Evolutionary conservation across 1,284 basidiomycete genomes (phyloP), one percentile per base, ranked within the genome.

Genomic region (Ustilago crameri): DNA sequence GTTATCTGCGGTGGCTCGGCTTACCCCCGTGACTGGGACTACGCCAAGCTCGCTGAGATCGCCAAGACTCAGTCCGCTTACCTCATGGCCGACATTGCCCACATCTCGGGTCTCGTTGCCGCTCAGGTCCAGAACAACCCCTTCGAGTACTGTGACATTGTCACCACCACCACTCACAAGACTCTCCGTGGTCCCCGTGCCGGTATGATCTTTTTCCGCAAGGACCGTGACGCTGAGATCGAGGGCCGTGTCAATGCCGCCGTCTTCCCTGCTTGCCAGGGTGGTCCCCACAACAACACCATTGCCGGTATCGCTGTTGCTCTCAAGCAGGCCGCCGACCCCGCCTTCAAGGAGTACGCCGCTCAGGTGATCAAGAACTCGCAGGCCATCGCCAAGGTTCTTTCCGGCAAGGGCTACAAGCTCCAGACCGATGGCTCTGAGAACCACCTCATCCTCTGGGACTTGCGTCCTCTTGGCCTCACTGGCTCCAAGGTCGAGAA

Each of bases 231-330:
- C 81, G 66, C 85, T 72, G 92, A 97, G 82, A 89, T 98, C 54
- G 95, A 98, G 88, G 91, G 91, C 53, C 91, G 93, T 58, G 90
- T 99, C 82, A 98, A 98, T 85, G 93, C 95, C 46, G 94, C 96
- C 69, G 96, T 99, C 77, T 99, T 99, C 91, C 96, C 96, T 59
- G 96, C 96, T 44, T 98, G 95, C 89, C 96, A 98, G 87, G 96
- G 96, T 86, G 96, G 96, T 51, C 96, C 96, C 49, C 96, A 98
- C 88, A 98, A 98, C 88, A 95, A 98, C 87, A 94, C 96, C 75
- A 98, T 99, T 68, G 95, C 95, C 52, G 93, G 90, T 84, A 88
- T 99, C 75, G 95, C 95, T 56, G 95, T 95, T 20, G 88, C 96
- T n/a, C 90, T 99, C 74, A 90, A 91, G 83, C 96, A 98, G 85